These are phyloP conservation scores for Pseudozyma sp. DNA, from an alignment of 1,284 basidiomycete genomes.

Conservation along the genomic window DNA sequence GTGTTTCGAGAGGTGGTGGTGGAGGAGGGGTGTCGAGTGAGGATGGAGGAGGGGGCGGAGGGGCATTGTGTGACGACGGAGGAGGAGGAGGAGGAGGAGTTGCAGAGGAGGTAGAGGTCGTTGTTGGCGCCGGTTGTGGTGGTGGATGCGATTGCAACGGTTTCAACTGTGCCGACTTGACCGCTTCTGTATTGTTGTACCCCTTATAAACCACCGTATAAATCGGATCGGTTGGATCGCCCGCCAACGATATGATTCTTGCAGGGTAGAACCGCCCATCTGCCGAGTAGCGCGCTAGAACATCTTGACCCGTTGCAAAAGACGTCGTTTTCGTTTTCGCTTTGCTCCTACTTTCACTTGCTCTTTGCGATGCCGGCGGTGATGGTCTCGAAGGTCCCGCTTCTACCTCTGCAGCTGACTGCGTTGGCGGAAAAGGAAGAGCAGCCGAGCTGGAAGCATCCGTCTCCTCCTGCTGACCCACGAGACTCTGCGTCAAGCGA, in stretches of 20 bases:
- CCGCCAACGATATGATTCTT: constrained; percentile 76
- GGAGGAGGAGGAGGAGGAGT: constrained; percentile 14
- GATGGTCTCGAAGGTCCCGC: not conserved
- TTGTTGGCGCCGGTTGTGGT: constrained; percentile 1
- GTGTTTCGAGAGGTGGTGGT: constrained; percentile 32
- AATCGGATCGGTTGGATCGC: constrained; percentile 83
- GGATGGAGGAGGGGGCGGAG: constrained; percentile 73
- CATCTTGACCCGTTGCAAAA: constrained; percentile 83
- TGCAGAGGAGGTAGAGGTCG: constrained; percentile 5
- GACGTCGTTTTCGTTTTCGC: too few species aligned
- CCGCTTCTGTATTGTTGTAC: constrained; percentile 92
- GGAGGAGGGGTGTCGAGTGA: constrained; percentile 68
- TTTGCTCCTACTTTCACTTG: not conserved
- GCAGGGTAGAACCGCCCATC: constrained; percentile 62
- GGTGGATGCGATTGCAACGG: constrained; percentile 9
- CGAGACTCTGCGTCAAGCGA: constrained; percentile 75
- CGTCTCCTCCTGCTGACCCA: not conserved
- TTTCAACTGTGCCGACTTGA: constrained; percentile 79
- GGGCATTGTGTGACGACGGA: not conserved
- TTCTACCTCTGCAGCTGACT: not conserved
- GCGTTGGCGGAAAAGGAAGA: not conserved
- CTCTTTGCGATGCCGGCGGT: too few species aligned
- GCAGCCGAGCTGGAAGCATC: not conserved
- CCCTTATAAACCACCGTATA: constrained; percentile 95
- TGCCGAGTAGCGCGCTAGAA: constrained; percentile 81